Base-by-base conservation (phyloP, 2,329 filamentous ascomycete species). In the Neonectria magnoliae region DNA sequence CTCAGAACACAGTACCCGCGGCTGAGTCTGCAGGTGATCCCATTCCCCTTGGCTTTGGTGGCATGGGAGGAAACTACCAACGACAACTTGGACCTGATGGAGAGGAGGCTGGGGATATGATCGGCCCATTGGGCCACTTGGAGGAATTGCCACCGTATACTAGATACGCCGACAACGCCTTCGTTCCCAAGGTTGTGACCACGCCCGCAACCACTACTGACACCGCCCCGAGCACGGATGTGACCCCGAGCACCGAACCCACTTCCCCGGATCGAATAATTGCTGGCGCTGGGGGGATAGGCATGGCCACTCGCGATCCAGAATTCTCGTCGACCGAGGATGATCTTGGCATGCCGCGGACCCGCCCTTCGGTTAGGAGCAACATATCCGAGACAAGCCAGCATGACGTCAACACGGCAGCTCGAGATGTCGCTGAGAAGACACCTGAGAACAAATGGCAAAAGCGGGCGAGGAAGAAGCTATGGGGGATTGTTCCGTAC, bases 111-210 rank as follows among this genome's bases (percentile, higher is more conserved):
- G 93, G 91, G 51, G 94, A 94, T 76, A 88, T 98, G 58, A 91
- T 98, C 56, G 94, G 94, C 1, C 92, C 92, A 0, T 89, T 97
- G 73, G 94, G 94, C 1, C 94, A 98, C 75, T 91, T 92, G 1
- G 95, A 98, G 78, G 93, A 97, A 77, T 82, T 98, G 18, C 95
- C 95, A 13, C 95, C 95, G 1, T 98, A 98, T 76, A 93, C 93
- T 14, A 87, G 93, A 76, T 98, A 97, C 78, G 93, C 94, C 2
- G 92, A 97, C 57, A 91, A 93, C 61, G 83, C 83, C 0, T 90
- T 80, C 78, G 86, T 76, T 13, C 70, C 72, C 9, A 74, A 72
- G 52, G 47, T 69, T 3, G 45, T 62, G 22, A 60, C 65, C 5
- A 29, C n/a, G 38, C 13, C 62, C 2, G 61, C 68, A 20, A 42